A percentile compares a stretch with the other conserved stretches of the same genome.
Conservation (phyloP, 2,329 filamentous ascomycete species). For the Lasiodiplodia sp. region DNA sequence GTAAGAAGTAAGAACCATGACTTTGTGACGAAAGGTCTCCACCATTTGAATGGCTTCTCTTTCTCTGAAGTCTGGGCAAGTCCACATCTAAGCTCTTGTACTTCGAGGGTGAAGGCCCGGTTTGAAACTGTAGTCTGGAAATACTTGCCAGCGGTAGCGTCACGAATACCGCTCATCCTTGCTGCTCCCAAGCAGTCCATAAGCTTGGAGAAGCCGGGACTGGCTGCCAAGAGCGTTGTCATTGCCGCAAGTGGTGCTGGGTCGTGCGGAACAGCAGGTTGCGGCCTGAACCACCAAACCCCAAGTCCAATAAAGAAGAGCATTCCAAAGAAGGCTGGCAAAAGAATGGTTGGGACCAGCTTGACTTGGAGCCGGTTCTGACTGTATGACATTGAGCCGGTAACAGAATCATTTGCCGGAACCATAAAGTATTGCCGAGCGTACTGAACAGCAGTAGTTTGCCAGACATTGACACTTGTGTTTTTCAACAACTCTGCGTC, state of each 20-base stretch:
- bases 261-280: neutral
- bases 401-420: neutral
- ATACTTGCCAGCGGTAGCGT: neutral
- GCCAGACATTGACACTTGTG: neutral
- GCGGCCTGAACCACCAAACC: conserved; percentile 1
- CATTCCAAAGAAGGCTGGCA: neutral
- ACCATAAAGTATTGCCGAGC: neutral
- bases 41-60: conserved; percentile 1
- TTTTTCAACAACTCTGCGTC: neutral
- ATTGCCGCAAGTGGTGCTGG: conserved; percentile 6
- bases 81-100: neutral
- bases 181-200: neutral
- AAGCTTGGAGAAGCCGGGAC: conserved; percentile 1
- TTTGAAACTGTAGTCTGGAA: neutral
- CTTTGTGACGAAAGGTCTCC: neutral
- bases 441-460: neutral
- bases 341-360: neutral
- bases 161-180: neutral
- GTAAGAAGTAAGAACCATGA: conserved; percentile 4
- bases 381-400: neutral
- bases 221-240: neutral
- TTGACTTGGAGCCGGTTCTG: neutral
- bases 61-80: neutral
- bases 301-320: neutral
- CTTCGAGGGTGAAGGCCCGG: neutral